Evolutionary conservation across 75 land plant species (phyloP).

Genomic region (Selaginella tamariscina): DNA sequence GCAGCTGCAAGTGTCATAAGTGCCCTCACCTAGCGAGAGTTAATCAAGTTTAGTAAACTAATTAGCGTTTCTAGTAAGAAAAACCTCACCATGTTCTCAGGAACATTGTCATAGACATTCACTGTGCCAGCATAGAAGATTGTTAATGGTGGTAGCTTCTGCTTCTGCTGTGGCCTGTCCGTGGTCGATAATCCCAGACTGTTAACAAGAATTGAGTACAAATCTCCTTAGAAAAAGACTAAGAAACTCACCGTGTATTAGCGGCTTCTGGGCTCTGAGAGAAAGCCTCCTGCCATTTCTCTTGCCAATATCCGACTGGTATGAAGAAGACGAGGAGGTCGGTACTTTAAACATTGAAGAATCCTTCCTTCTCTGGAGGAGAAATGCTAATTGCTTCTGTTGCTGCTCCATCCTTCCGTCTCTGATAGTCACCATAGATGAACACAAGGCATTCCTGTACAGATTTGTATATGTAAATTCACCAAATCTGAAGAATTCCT

Average conservation of each 20-base stretch:
- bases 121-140: not conserved
- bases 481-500: too few relatives aligned
- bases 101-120: not conserved
- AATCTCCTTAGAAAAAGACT: too few relatives aligned
- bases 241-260: too few relatives aligned
- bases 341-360: not conserved
- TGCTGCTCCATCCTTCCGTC: not conserved
- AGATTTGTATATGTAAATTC: too few relatives aligned
- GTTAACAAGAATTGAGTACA: too few relatives aligned
- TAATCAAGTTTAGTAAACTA: not conserved
- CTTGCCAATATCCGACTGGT: not conserved
- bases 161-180: not conserved
- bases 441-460: too few relatives aligned
- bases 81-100: not conserved
- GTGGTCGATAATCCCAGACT: not conserved
- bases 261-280: too few relatives aligned
- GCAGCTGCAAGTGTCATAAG: not conserved
- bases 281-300: conserved; percentile 1
- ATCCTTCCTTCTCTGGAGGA: not conserved
- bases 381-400: too few relatives aligned
- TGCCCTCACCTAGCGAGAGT: not conserved
- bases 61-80: not conserved
- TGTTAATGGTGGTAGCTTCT: not conserved
- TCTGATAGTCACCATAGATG: not conserved
- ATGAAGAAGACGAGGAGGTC: not conserved